Conservation (phyloP, 2,329 filamentous ascomycete genomes). For the Trichoderma atrobrunneum region DNA sequence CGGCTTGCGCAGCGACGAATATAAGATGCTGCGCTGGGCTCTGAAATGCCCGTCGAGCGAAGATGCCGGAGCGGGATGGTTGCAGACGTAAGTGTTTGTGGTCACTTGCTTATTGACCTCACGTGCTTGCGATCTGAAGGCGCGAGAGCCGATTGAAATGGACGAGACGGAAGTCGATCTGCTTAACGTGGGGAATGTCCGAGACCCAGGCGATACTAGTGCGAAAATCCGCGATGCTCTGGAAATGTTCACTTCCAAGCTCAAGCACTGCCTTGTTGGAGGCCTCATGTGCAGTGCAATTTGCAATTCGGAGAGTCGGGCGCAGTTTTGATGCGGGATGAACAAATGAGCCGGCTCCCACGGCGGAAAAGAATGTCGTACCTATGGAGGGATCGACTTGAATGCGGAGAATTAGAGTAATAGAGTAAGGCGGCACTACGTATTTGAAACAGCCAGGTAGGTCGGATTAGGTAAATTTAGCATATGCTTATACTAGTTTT, state of each 20-base stretch:
- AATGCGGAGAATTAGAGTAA: background rate
- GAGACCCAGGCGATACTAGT: background rate
- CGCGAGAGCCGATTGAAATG: background rate
- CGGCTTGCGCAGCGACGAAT: background rate
- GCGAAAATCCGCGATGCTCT: background rate
- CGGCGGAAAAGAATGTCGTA: background rate
- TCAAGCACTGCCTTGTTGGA: conserved; percentile 3
- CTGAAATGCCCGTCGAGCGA: background rate
- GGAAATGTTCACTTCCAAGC: background rate
- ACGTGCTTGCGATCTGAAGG: background rate
- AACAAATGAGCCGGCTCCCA: background rate
- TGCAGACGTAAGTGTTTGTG: background rate
- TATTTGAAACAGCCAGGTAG: background rate
- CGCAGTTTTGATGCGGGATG: background rate
- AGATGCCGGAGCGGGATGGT: background rate
- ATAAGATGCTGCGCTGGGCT: background rate
- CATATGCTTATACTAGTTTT: background rate
- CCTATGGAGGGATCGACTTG: background rate
- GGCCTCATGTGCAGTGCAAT: conserved; percentile 16
- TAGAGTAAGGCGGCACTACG: background rate
- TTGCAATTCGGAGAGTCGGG: background rate
- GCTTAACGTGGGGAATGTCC: background rate
- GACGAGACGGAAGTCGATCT: background rate
- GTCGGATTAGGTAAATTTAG: background rate
- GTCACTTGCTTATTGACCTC: background rate